Base-by-base conservation (phyloP, 176 grass and related monocot genomes). In the Tillandsia leiboldiana region DNA sequence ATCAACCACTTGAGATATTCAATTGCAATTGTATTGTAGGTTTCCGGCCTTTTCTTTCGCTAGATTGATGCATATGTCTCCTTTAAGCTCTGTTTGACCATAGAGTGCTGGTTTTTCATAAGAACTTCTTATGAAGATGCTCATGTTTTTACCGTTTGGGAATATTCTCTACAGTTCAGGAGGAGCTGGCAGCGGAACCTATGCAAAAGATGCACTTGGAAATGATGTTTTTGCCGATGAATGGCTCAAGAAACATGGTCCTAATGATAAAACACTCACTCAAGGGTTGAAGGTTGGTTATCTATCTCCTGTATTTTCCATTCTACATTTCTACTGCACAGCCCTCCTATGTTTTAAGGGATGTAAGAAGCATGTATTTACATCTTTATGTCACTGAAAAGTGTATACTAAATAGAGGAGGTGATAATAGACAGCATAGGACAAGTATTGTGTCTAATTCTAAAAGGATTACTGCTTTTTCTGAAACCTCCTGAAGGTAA, bases 131-230 rank as follows among this genome's bases (percentile, higher is more conserved):
- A 11, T 54, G 18, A 13, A 10, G 49, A 67, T 23, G 51, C 64
- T 69, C 50, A 62, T 50, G 65, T 22, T 50, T 59, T 50, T 68
- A 61, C 2, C 22, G 3, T 51, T 9, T 61, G 33, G 13, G 14
- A 66, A 64, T 54, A 23, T 82, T 63, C 11, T 77, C 49, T 76
- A 65, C 85, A 96, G 92, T 26, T 63, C 81, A 2, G 89, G 89
- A 50, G 78, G 72, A 69, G 27, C 11, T 48, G 65, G 71, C 17
- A 50, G 72, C 1, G 89, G 93, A 10, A 61, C 62, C 0, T 13
- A 24, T 3, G 93, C 93, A 74, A 97, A 97, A 88, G 93, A 97
- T 82, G 88, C 83, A 79, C 86, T 97, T 8, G 93, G 93, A 65
- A 97, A 97, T 51, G 82, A 90, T 61, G 75, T 92, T 68, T 0